A percentile compares a stretch with the other conserved stretches of the same genome.
Conservation (phyloP, 2,329 filamentous ascomycete species). For the Fusarium sp. region DNA sequence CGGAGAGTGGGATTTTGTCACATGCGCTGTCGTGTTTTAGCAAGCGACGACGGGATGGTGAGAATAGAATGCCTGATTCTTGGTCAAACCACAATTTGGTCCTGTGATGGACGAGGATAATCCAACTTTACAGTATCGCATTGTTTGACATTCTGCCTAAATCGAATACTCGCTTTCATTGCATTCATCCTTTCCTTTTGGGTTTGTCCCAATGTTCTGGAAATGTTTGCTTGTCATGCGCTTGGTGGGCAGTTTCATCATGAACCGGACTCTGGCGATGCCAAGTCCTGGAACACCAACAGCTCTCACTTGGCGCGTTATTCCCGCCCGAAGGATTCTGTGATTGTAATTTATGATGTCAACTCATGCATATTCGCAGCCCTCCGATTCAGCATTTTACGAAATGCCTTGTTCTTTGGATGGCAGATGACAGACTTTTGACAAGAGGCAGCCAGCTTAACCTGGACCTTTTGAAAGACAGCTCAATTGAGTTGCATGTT, state of each 20-base stretch:
- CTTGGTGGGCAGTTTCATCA: neutral
- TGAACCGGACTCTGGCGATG: neutral
- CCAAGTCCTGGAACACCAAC: neutral
- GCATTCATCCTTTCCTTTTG: no score
- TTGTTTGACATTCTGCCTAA: slow-evolving; percentile 2
- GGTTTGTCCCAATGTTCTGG: neutral
- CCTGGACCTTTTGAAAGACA: neutral
- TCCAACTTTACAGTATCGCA: neutral
- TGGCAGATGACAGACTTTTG: neutral
- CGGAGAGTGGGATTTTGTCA: slow-evolving; percentile 6
- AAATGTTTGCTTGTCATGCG: neutral
- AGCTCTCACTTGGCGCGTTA: neutral
- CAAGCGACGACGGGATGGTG: neutral
- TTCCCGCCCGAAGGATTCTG: neutral
- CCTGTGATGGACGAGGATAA: neutral
- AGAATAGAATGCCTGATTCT: neutral
- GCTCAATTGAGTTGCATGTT: neutral
- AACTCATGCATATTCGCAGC: neutral
- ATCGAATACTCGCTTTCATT: neutral
- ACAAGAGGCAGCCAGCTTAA: neutral
- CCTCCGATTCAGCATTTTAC: neutral
- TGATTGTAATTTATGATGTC: neutral
- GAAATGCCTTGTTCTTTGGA: neutral
- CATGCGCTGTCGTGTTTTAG: slow-evolving; percentile 3
- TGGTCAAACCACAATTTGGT: neutral